These are phyloP conservation scores for Multifurca ochricompacta DNA, from an alignment of 768 basidiomycete species.

Conservation along the genomic window DNA sequence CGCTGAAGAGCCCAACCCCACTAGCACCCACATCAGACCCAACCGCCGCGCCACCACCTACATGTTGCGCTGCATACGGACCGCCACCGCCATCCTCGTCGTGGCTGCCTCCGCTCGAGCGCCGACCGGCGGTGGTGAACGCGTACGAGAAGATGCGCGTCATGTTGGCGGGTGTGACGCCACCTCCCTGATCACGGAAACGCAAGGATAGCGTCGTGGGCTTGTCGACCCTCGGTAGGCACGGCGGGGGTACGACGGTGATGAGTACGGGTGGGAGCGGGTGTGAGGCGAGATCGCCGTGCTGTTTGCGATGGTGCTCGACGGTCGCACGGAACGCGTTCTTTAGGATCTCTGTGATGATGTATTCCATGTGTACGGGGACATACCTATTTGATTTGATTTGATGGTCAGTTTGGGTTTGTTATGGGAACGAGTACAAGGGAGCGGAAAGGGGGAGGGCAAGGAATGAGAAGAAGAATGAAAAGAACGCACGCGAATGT, in stretches of 20 bases:
- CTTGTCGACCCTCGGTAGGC: slow-evolving; percentile 18
- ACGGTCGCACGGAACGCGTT: slow-evolving; percentile 88
- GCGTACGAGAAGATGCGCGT: slow-evolving; percentile 83
- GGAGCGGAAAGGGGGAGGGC: background rate
- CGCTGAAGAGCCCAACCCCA: slow-evolving; percentile 57
- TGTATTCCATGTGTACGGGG: slow-evolving; percentile 87
- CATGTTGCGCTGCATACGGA: slow-evolving; percentile 70
- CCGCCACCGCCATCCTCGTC: slow-evolving; percentile 39
- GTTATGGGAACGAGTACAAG: too few relatives aligned
- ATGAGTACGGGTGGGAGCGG: slow-evolving; percentile 56
- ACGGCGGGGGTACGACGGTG: slow-evolving; percentile 54
- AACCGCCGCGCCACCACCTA: slow-evolving; percentile 64
- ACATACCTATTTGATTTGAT: slow-evolving; percentile 48
- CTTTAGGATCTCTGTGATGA: slow-evolving; percentile 84
- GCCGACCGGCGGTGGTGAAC: slow-evolving; percentile 74
- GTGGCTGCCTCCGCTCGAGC: slow-evolving; percentile 28
- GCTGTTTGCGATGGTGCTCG: slow-evolving; percentile 52
- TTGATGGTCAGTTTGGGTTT: background rate
- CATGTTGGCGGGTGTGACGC: slow-evolving; percentile 68
- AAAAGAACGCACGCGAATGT: slow-evolving; percentile 66
- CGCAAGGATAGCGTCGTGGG: slow-evolving; percentile 63
- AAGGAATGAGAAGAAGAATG: background rate
- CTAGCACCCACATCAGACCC: slow-evolving; percentile 32
- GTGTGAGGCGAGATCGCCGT: slow-evolving; percentile 30
- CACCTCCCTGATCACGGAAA: slow-evolving; percentile 82